These are phyloP conservation scores for Cajanus cajan DNA, from an alignment of 306 rosid genomes.

Conservation along the genomic window DNA sequence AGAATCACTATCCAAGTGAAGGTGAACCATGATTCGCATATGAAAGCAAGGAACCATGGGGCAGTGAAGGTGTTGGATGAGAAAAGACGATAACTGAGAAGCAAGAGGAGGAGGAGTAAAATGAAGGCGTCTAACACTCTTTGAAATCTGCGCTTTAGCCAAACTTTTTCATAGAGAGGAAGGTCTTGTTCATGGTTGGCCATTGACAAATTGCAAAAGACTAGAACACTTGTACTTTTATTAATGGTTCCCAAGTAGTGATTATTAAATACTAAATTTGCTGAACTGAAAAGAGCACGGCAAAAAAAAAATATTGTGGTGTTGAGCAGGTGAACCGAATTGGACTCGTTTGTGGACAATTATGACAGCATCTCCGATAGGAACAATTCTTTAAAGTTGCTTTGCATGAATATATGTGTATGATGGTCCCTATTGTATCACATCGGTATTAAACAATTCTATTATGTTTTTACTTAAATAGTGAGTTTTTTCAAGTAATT, in stretches of 20 bases:
- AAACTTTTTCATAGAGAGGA: constrained; percentile 42
- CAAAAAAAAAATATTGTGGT: too few species aligned
- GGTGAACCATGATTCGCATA: constrained; percentile 63
- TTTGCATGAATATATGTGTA: too few species aligned
- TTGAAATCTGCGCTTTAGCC: constrained; percentile 1
- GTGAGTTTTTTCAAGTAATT: too few species aligned
- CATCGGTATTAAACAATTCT: too few species aligned
- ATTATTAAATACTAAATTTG: too few species aligned
- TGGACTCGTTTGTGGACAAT: too few species aligned
- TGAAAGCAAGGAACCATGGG: constrained; percentile 56
- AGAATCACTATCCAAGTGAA: constrained; percentile 43
- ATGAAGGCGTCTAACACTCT: constrained; percentile 32
- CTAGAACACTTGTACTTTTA: not conserved
- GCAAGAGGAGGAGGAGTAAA: constrained; percentile 41
- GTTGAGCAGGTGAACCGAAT: too few species aligned
- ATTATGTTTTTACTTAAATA: too few species aligned
- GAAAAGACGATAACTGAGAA: constrained; percentile 44
- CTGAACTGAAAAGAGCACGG: too few species aligned
- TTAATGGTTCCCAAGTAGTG: not conserved
- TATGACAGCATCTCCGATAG: too few species aligned
- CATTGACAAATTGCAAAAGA: not conserved
- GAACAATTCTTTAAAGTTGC: too few species aligned
- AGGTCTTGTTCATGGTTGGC: not conserved
- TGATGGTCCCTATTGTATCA: too few species aligned
- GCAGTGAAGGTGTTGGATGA: constrained; percentile 29